These are phyloP conservation scores for Lachnellula hyalina DNA, from an alignment of 2,329 filamentous ascomycete genomes.

Conservation along the genomic window DNA sequence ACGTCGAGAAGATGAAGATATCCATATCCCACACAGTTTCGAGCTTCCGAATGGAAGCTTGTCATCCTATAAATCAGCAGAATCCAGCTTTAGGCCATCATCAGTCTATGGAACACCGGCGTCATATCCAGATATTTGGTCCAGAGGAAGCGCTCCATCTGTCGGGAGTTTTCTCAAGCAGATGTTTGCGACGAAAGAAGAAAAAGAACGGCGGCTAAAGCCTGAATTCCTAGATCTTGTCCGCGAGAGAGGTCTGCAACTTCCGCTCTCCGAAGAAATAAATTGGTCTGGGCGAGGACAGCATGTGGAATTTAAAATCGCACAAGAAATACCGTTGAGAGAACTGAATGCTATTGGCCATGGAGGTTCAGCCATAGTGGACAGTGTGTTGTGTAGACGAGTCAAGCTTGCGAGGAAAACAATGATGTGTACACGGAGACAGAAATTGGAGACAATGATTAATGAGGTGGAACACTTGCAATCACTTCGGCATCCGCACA, in stretches of 20 bases:
- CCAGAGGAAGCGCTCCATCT: not conserved
- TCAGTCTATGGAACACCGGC: not conserved
- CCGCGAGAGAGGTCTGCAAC: not conserved
- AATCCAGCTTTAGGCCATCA: not conserved
- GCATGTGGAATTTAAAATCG: not conserved
- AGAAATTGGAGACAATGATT: not conserved
- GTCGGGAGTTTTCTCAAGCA: not conserved
- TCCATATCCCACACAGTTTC: not conserved
- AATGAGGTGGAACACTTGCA: conserved; percentile 3
- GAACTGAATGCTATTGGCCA: not conserved
- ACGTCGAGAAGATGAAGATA: not conserved
- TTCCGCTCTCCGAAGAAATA: not conserved
- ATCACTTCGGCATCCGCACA: not conserved
- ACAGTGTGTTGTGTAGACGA: not conserved
- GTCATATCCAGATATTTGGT: not conserved
- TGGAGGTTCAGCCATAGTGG: not conserved
- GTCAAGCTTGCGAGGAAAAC: conserved; percentile 2
- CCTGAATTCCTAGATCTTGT: not conserved
- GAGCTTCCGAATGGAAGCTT: not conserved
- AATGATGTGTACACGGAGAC: not conserved
- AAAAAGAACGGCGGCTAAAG: not conserved
- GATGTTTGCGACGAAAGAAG: not conserved
- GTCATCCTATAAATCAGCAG: not conserved
- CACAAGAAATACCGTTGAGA: not conserved
- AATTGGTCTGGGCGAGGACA: not conserved